These are phyloP conservation scores for Melaleuca alternifolia DNA, from an alignment of 345 rosid species.

Conservation along the genomic window DNA sequence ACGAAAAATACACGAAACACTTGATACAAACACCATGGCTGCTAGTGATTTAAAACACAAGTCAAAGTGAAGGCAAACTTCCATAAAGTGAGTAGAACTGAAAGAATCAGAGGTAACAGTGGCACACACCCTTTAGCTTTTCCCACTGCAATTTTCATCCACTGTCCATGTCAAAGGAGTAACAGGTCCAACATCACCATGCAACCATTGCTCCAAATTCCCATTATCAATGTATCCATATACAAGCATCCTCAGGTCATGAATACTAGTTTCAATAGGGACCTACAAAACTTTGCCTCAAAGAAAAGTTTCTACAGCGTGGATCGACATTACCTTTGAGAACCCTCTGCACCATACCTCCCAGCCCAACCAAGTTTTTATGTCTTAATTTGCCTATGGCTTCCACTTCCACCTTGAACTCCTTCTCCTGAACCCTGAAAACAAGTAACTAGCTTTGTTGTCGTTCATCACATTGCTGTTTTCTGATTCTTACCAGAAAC, in stretches of 20 bases:
- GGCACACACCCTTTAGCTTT: constrained; percentile 73
- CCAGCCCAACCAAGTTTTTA: constrained; percentile 84
- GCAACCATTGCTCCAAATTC: constrained; percentile 98
- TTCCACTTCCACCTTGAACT: constrained; percentile 92
- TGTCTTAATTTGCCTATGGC: constrained; percentile 96
- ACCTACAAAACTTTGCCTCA: not conserved
- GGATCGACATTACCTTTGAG: constrained; percentile 48
- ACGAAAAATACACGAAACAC: not conserved
- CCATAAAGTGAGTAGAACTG: not conserved
- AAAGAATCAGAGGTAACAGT: not conserved
- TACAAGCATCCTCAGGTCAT: constrained; percentile 41
- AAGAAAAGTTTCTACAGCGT: not conserved
- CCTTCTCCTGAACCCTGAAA: constrained; percentile 90
- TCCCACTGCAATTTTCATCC: constrained; percentile 83
- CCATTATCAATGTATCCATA: constrained; percentile 62
- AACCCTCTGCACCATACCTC: constrained; percentile 88
- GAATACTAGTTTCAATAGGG: not conserved
- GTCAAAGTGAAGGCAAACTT: not conserved
- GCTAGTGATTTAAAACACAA: not conserved
- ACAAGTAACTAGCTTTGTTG: not conserved
- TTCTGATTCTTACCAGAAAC: not conserved
- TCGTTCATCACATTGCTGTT: not conserved
- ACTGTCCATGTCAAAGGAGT: constrained; percentile 85
- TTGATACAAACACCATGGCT: not conserved
- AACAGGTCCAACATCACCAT: constrained; percentile 79